These are phyloP conservation scores for Phytopythium aichiense DNA, from an alignment of 352 stramenopile genomes.

Conservation along the genomic window DNA sequence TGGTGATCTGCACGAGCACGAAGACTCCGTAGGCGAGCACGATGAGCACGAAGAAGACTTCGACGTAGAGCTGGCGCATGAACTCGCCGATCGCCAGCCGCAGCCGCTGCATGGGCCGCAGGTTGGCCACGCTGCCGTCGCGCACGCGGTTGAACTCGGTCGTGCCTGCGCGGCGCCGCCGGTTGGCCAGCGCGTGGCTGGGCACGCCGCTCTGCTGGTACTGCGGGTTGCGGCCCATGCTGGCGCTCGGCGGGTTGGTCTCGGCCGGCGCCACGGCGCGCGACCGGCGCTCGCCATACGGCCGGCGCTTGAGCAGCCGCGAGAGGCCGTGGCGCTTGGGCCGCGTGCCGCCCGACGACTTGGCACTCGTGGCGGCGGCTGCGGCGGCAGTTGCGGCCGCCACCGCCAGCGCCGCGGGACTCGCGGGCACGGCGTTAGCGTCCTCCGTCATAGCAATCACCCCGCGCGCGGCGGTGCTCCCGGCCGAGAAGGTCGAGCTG, in stretches of 20 bases:
- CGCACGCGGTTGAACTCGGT: slow-evolving; percentile 29
- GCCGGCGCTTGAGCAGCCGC: slow-evolving; percentile 52
- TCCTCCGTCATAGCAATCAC: not conserved
- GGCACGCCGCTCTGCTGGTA: not conserved
- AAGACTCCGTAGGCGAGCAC: slow-evolving; percentile 82
- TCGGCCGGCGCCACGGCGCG: slow-evolving; percentile 58
- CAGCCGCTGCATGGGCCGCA: slow-evolving; percentile 37
- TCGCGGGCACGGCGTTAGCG: not conserved
- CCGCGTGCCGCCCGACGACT: slow-evolving; percentile 28
- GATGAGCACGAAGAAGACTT: slow-evolving; percentile 88
- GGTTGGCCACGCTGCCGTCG: slow-evolving; percentile 23
- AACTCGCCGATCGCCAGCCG: slow-evolving; percentile 67
- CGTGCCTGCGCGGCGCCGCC: slow-evolving; percentile 33
- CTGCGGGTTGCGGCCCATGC: not conserved
- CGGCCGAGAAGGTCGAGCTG: not conserved
- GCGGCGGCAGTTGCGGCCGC: slow-evolving; percentile 14
- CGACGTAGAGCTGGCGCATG: slow-evolving; percentile 79
- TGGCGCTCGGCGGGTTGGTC: slow-evolving; percentile 7
- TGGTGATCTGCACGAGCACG: slow-evolving; percentile 77
- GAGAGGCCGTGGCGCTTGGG: slow-evolving; percentile 60
- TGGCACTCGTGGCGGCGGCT: slow-evolving; percentile 9
- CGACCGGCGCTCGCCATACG: slow-evolving; percentile 58
- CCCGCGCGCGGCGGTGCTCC: not conserved
- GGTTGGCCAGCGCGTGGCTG: slow-evolving; percentile 2
- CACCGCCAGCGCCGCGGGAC: slow-evolving; percentile 11